These are phyloP conservation scores for Henningerozyma blattae DNA, from an alignment of 805 yeast genomes.

Conservation along the genomic window DNA sequence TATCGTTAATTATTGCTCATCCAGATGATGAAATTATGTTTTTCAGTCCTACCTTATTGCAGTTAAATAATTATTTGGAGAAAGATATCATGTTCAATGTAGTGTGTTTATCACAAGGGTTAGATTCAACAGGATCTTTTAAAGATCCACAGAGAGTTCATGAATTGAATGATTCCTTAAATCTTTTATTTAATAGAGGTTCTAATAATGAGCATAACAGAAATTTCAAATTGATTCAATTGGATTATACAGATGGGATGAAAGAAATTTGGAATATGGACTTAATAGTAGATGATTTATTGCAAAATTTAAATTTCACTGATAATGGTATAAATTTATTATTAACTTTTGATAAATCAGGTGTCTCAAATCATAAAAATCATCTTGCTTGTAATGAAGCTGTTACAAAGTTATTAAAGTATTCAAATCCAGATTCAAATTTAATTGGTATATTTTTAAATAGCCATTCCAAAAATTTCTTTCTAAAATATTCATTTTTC, in stretches of 20 bases:
- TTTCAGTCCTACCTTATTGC: conserved; percentile 53
- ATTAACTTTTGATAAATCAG: conserved; percentile 69
- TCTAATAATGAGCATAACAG: conserved; percentile 4
- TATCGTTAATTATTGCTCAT: conserved; percentile 60
- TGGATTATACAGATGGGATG: conserved; percentile 58
- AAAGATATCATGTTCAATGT: conserved; percentile 31
- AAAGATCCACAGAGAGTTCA: conserved; percentile 49
- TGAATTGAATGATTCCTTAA: conserved; percentile 37
- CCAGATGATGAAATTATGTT: conserved; percentile 99
- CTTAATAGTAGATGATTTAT: conserved; percentile 10
- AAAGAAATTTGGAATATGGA: conserved; percentile 45
- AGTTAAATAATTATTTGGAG: conserved; percentile 10
- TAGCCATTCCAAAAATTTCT: conserved; percentile 9
- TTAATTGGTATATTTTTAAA: conserved; percentile 4
- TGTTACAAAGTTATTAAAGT: conserved; percentile 17
- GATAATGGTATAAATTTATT: conserved; percentile 17
- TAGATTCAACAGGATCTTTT: conserved; percentile 42
- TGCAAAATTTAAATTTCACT: conserved; percentile 1
- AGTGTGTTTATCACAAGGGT: conserved; percentile 65
- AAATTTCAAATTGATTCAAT: conserved; percentile 12
- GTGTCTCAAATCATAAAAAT: conserved; percentile 83
- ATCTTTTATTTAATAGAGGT: conserved; percentile 7
- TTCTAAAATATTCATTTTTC: conserved; percentile 17
- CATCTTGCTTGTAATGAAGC: conserved; percentile 58
- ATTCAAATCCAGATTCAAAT: neutral